A percentile compares a stretch with the other conserved stretches of the same genome.
Conservation (phyloP, 345 rosid species). For the Turritis glabra region DNA sequence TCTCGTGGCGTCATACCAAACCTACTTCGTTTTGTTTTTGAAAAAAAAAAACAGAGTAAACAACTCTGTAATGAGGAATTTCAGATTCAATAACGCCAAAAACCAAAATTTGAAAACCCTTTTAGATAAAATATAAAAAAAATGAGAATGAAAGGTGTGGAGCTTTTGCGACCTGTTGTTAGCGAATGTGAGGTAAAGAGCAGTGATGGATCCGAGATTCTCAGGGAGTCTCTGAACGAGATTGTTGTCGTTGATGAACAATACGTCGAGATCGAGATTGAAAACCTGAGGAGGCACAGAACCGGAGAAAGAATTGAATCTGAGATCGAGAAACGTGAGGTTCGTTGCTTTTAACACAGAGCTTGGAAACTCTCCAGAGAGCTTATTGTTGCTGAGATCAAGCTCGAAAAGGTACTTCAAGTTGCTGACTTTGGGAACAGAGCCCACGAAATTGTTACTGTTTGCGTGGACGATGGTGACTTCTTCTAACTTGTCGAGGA, state of each 20-base stretch:
- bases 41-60: background rate
- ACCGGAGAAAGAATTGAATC: slow-evolving; percentile 70
- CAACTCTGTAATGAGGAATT: background rate
- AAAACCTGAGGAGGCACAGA: slow-evolving; percentile 76
- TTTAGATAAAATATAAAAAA: background rate
- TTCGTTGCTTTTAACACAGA: slow-evolving; percentile 55
- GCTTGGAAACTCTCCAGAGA: slow-evolving; percentile 70
- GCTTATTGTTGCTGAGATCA: slow-evolving; percentile 75
- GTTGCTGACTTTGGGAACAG: slow-evolving; percentile 52
- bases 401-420: slow-evolving; percentile 78
- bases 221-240: slow-evolving; percentile 56
- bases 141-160: background rate
- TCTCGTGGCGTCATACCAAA: background rate
- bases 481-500: slow-evolving; percentile 69
- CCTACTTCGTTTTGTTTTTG: background rate
- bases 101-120: background rate
- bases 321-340: slow-evolving; percentile 65
- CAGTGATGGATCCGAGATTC: slow-evolving; percentile 52
- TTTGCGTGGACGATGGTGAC: slow-evolving; percentile 86
- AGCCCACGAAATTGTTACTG: slow-evolving; percentile 68
- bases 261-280: slow-evolving; percentile 54
- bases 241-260: slow-evolving; percentile 73
- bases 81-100: background rate
- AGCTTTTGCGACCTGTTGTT: slow-evolving; percentile 52
- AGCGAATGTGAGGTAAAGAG: slow-evolving; percentile 69